A percentile compares a stretch with the other conserved stretches of the same genome.
Evolutionary conservation across 2,329 filamentous ascomycete species (phyloP).

Genomic region (Exophiala phaeomuriformis): DNA sequence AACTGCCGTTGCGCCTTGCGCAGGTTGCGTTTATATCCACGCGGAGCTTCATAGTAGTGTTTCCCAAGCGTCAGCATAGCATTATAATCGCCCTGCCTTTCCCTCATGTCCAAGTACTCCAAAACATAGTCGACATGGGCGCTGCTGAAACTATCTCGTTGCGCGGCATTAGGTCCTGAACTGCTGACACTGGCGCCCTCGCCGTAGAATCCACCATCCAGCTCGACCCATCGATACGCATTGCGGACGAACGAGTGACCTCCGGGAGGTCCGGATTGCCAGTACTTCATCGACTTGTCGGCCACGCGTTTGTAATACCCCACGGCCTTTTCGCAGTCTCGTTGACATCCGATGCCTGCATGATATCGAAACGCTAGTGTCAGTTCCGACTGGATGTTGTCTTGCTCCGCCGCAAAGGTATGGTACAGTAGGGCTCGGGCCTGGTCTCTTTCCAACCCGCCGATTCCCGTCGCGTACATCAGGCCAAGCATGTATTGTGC

Average conservation of each 20-base stretch:
- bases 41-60: constrained; percentile 80
- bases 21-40: constrained; percentile 65
- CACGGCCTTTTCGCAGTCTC: constrained; percentile 76
- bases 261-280: constrained; percentile 81
- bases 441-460: constrained; percentile 75
- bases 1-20: constrained; percentile 73
- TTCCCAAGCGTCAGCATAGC: constrained; percentile 80
- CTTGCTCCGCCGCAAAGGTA: constrained; percentile 79
- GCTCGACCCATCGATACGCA: constrained; percentile 79
- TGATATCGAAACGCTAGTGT: constrained; percentile 81
- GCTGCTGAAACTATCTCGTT: constrained; percentile 55
- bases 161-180: constrained; percentile 70
- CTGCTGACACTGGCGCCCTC: constrained; percentile 88
- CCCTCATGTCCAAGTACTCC: constrained; percentile 86
- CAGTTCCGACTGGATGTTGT: constrained; percentile 85
- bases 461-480: constrained; percentile 90
- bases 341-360: constrained; percentile 73
- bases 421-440: constrained; percentile 90
- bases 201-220: constrained; percentile 85
- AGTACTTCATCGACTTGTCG: constrained; percentile 84
- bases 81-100: constrained; percentile 79
- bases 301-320: constrained; percentile 90
- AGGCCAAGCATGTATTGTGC: constrained; percentile 94
- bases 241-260: constrained; percentile 71
- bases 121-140: constrained; percentile 85